These are phyloP conservation scores for Termitomyces sp. DNA, from an alignment of 1,284 basidiomycete species.

Conservation along the genomic window DNA sequence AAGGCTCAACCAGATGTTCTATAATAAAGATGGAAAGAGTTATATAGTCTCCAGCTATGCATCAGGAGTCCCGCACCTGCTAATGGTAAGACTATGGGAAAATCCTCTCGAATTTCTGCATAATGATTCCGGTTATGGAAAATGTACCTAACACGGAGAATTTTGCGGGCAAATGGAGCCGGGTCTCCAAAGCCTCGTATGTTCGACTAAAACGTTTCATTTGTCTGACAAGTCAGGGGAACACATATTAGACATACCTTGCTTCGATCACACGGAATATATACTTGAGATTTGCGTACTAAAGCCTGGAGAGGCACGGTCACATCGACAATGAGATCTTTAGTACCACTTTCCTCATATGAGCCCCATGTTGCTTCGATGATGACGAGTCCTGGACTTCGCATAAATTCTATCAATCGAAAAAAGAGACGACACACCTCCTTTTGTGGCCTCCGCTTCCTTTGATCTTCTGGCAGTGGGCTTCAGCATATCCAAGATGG, in stretches of 20 bases:
- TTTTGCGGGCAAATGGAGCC: constrained; percentile 62
- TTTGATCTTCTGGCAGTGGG: constrained; percentile 34
- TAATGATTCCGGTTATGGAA: constrained; percentile 76
- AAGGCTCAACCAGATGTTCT: not conserved
- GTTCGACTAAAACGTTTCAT: constrained; percentile 40
- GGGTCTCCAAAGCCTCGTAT: constrained; percentile 77
- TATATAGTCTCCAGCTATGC: not conserved
- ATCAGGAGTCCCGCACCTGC: constrained; percentile 46
- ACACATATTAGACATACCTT: constrained; percentile 41
- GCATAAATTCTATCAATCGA: not conserved
- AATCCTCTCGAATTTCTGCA: constrained; percentile 68
- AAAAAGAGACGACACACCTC: constrained; percentile 24
- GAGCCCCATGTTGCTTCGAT: constrained; percentile 67
- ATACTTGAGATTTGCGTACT: constrained; percentile 73
- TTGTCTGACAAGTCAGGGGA: not conserved
- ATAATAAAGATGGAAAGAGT: not conserved
- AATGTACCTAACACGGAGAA: constrained; percentile 67
- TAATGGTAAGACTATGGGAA: constrained; percentile 72
- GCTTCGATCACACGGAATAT: constrained; percentile 69
- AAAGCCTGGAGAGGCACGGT: constrained; percentile 79
- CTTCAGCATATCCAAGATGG: constrained; percentile 30
- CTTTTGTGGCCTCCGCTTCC: constrained; percentile 31
- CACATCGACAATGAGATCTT: constrained; percentile 66
- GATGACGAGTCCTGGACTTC: constrained; percentile 63
- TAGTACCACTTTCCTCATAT: constrained; percentile 45